Evolutionary conservation across 2,329 filamentous ascomycete species (phyloP).

Genomic region (Sclerotinia trifoliorum): DNA sequence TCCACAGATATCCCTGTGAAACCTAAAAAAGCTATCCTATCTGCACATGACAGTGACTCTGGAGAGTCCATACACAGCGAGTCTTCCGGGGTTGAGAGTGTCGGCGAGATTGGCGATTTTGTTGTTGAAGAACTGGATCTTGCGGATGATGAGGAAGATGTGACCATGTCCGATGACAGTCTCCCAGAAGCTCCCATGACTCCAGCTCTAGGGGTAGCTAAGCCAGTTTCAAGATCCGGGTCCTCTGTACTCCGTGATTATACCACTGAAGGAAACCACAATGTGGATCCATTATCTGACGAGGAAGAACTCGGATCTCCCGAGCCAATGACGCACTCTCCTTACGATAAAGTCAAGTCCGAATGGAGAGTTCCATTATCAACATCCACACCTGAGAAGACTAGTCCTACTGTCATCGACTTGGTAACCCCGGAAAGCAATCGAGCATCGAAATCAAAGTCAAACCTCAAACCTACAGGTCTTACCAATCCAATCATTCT

Average conservation of each 20-base stretch:
- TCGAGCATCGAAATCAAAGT: not conserved
- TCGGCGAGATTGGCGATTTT: constrained; percentile 50
- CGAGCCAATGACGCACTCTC: not conserved
- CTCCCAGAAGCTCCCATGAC: constrained; percentile 5
- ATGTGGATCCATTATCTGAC: not conserved
- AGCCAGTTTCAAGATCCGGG: not conserved
- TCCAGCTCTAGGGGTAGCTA: not conserved
- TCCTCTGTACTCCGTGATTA: not conserved
- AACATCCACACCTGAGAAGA: not conserved
- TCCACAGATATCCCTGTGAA: constrained; percentile 13
- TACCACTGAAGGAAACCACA: not conserved
- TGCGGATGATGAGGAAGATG: constrained; percentile 33
- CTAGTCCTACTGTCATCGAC: not conserved
- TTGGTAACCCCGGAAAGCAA: constrained; percentile 8
- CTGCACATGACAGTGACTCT: constrained; percentile 28
- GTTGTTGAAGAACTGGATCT: constrained; percentile 44
- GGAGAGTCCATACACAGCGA: constrained; percentile 34
- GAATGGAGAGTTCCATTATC: not conserved
- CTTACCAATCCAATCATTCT: constrained; percentile 22
- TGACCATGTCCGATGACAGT: constrained; percentile 24
- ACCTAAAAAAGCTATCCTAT: constrained; percentile 24
- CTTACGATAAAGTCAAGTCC: not conserved
- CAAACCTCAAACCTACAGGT: not conserved
- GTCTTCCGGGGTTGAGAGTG: constrained; percentile 39
- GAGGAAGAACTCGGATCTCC: constrained; percentile 1